Percentiles rank a stretch among this genome's conserved stretches.
phyloP scores from a whole-genome alignment of 148 eudicot genomes.

The Tetragonia tetragonoides region DNA sequence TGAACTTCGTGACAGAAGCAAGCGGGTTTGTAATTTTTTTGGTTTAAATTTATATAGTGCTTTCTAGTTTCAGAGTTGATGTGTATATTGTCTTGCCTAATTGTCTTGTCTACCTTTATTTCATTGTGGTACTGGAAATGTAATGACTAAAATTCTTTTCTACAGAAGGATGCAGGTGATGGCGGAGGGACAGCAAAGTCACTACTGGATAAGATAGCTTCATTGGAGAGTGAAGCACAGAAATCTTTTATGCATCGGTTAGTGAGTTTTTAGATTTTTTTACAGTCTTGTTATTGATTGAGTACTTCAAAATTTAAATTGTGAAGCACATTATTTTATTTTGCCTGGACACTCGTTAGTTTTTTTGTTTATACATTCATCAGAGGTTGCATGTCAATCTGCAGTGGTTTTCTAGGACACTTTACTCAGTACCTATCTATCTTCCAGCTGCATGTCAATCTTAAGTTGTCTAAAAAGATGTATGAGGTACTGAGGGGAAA shows the following conservation, averaged over 20 bases:
- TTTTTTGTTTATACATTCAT: background rate
- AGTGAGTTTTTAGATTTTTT: conserved; percentile 19
- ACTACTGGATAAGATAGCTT: conserved; percentile 81
- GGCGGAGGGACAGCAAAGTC: conserved; percentile 78
- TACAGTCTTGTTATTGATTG: background rate
- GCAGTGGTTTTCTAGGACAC: background rate
- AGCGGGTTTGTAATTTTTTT: conserved; percentile 34
- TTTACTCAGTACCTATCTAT: background rate
- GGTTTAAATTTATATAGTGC: background rate
- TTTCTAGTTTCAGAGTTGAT: conserved; percentile 9
- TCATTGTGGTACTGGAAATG: conserved; percentile 7
- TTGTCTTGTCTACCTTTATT: conserved; percentile 4
- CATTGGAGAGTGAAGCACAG: conserved; percentile 89
- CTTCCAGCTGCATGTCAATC: too few species aligned
- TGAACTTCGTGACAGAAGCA: conserved; percentile 40
- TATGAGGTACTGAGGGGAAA: background rate
- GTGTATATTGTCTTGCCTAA: background rate
- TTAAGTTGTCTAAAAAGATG: background rate
- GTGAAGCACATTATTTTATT: background rate
- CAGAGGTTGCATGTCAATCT: background rate
- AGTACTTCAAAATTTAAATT: background rate
- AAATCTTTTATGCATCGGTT: conserved; percentile 98
- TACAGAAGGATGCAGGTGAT: conserved; percentile 68
- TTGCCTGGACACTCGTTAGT: background rate
- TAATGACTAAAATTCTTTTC: conserved; percentile 21